phyloP scores from a whole-genome alignment of 148 eudicot species.

The Cornus controversa region DNA sequence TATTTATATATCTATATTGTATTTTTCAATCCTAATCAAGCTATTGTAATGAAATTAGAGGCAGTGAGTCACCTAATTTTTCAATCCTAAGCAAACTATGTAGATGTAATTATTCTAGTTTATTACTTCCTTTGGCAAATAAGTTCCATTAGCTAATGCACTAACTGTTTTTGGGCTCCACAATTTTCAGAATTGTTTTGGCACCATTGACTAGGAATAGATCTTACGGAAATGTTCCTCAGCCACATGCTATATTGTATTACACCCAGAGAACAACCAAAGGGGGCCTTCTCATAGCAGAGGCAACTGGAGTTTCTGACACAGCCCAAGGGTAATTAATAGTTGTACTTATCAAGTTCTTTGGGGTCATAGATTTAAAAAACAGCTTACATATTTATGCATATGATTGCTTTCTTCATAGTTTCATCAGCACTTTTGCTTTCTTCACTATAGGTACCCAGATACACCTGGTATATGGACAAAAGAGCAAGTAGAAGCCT shows the following conservation, averaged over 20 bases:
- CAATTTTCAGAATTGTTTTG: slow-evolving; percentile 35
- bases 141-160: neutral
- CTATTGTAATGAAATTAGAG: neutral
- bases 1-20: neutral
- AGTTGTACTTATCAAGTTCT: neutral
- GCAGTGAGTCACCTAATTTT: neutral
- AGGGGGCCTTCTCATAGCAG: slow-evolving; percentile 48
- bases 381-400: neutral
- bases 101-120: neutral
- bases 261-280: slow-evolving; percentile 51
- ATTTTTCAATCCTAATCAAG: neutral
- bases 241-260: slow-evolving; percentile 42
- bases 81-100: neutral
- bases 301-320: slow-evolving; percentile 51
- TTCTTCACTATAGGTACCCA: too few species aligned
- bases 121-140: neutral
- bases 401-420: neutral
- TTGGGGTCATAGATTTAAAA: neutral
- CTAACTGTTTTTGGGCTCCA: neutral
- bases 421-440: too few species aligned
- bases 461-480: too few species aligned
- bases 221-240: slow-evolving; percentile 52
- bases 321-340: slow-evolving; percentile 43
- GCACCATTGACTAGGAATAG: slow-evolving; percentile 50
- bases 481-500: too few species aligned